phyloP scores from a whole-genome alignment of 139 green algal genomes.

The Coelastrella sp. region DNA sequence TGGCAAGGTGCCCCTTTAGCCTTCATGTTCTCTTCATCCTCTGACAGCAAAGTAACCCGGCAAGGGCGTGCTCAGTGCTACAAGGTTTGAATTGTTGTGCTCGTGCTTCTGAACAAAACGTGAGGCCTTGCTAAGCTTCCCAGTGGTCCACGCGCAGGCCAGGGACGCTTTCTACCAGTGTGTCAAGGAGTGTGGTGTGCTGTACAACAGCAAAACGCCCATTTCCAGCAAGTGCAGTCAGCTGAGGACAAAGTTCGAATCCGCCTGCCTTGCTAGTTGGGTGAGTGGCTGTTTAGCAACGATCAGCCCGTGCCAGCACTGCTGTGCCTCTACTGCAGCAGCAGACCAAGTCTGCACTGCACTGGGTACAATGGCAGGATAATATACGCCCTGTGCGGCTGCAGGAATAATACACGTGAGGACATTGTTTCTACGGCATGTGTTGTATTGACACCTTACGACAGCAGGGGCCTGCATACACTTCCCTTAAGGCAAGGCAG shows the following conservation, averaged over 20 bases:
- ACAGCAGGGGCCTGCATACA: no score
- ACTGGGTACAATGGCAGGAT: no score
- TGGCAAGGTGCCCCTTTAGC: neutral
- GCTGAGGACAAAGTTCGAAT: slow-evolving; percentile 68
- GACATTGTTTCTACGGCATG: no score
- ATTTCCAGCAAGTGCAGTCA: slow-evolving; percentile 65
- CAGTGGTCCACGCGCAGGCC: slow-evolving; percentile 54
- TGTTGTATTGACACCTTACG: no score
- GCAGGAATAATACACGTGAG: no score
- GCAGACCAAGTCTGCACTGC: no score
- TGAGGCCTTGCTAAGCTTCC: neutral
- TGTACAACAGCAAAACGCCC: slow-evolving; percentile 47
- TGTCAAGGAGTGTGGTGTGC: slow-evolving; percentile 56
- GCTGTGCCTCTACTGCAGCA: no score
- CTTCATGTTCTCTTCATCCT: neutral
- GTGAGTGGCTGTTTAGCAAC: slow-evolving; percentile 46
- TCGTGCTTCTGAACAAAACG: neutral
- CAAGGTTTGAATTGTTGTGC: slow-evolving; percentile 44
- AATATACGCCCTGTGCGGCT: no score
- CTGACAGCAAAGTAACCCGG: neutral
- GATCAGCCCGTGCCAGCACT: no score
- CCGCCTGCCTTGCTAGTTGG: slow-evolving; percentile 75
- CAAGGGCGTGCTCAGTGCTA: slow-evolving; percentile 55
- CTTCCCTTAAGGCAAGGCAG: no score
- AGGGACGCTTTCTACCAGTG: slow-evolving; percentile 79